phyloP scores from a whole-genome alignment of 495 filamentous ascomycete genomes.

The Penicillium riverlandense region DNA sequence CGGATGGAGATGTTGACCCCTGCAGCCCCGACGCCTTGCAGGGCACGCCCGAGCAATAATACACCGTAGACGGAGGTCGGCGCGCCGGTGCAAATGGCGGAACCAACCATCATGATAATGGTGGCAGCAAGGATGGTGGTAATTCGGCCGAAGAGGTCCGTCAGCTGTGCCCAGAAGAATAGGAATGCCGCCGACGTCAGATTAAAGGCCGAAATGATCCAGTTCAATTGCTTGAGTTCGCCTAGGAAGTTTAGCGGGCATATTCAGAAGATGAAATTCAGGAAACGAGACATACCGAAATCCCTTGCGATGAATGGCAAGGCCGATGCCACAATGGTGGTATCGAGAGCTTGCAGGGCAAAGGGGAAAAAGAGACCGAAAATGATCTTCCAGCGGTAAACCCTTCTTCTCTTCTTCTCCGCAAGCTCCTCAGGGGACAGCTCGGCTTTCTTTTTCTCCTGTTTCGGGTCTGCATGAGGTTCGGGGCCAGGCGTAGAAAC shows the following conservation, averaged over 20 bases:
- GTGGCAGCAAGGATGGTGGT: slow-evolving; percentile 37
- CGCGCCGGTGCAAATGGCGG: slow-evolving; percentile 43
- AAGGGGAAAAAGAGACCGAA: slow-evolving; percentile 46
- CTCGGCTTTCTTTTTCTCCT: not conserved
- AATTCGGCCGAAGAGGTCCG: slow-evolving; percentile 53
- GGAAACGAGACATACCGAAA: slow-evolving; percentile 35
- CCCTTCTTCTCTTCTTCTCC: slow-evolving; percentile 4
- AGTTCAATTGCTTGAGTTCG: slow-evolving; percentile 49
- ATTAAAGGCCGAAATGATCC: slow-evolving; percentile 57
- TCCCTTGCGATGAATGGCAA: slow-evolving; percentile 52
- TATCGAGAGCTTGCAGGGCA: slow-evolving; percentile 44
- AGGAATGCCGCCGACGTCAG: slow-evolving; percentile 56
- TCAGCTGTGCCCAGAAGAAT: slow-evolving; percentile 52
- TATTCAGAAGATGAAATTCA: not conserved
- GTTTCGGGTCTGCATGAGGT: too few species aligned
- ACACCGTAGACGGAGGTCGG: slow-evolving; percentile 42
- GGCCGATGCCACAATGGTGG: slow-evolving; percentile 54
- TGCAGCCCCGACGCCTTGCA: slow-evolving; percentile 49
- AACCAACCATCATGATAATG: slow-evolving; percentile 43
- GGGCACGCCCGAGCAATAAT: slow-evolving; percentile 48
- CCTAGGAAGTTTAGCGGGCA: slow-evolving; percentile 21
- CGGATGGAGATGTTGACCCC: slow-evolving; percentile 48
- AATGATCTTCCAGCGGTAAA: slow-evolving; percentile 49
- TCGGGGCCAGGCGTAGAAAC: too few species aligned
- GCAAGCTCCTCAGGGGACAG: slow-evolving; percentile 3